Evolutionary conservation across 2,329 filamentous ascomycete genomes (phyloP), one percentile per base, ranked within the genome.

Genomic region (Sporothrix sp.): DNA sequence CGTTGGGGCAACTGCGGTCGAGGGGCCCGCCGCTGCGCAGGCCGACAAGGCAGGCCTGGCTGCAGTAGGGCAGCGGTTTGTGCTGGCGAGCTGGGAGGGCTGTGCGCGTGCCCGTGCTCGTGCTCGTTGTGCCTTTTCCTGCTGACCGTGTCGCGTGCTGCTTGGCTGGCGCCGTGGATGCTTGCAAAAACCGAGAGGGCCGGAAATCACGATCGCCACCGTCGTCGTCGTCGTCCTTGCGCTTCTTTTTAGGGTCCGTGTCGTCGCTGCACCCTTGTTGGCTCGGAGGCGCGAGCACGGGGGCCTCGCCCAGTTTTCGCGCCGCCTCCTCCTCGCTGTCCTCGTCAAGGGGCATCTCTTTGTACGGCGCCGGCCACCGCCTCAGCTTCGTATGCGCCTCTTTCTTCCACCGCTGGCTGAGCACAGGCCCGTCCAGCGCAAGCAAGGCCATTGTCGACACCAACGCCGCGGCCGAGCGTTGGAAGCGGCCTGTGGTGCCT

Each of bases 1-100:
- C 46, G 35, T 53, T 53, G 20, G 47, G 46, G 21, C 51, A 53
- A 10, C 37, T 16, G n/a, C 28, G 16, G 25, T 53, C 51, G 9
- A 53, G 20, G 2, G n/a, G 18, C 7, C 47, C 48, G 9, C 47
- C 51, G 11, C 8, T 28, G 9, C 42, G 37, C 8, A 53, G 30
- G n/a, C 47, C 40, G 6, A 42, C 30, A 6, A 53, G 21, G 16
- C 51, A 53, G 13, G 46, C 36, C 16, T 53, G 51, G 5, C 20
- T 47, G 36, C 51, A 53, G 35, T 53, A 53, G 13, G 38, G 44
- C 16, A 30, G 33, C 16, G 21, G 38, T 16, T 35, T 20, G 27
- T 14, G 10, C 13, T 25, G 36, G 36, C n/a, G n/a, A n/a, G n/a
- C n/a, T n/a, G n/a, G n/a, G n/a, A n/a, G n/a, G n/a, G n/a, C n/a